Evolutionary conservation across 2,329 filamentous ascomycete genomes (phyloP).

Genomic region (Thielaviopsis euricoi): DNA sequence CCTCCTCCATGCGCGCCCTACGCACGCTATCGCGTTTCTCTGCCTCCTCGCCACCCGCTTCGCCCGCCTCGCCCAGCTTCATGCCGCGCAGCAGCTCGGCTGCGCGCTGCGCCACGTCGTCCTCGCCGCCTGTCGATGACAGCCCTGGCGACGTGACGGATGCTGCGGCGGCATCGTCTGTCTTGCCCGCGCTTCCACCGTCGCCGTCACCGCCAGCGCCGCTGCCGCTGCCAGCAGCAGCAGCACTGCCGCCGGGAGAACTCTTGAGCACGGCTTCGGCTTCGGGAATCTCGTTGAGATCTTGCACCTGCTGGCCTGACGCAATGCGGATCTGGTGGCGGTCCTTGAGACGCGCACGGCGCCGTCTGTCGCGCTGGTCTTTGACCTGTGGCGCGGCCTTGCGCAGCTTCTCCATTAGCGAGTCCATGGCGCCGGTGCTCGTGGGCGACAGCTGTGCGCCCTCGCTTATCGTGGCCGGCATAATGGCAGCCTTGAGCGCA

Average conservation of each 20-base stretch:
- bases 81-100: constrained; percentile 73
- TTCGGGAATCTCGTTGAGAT: constrained; percentile 40
- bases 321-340: constrained; percentile 78
- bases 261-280: constrained; percentile 22
- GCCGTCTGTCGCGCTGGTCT: constrained; percentile 76
- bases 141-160: constrained; percentile 27
- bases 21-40: constrained; percentile 45
- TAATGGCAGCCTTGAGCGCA: constrained; percentile 41
- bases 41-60: constrained; percentile 29
- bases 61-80: constrained; percentile 46
- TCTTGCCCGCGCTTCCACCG: no score
- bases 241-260: constrained; percentile 14
- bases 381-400: constrained; percentile 80
- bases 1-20: constrained; percentile 62
- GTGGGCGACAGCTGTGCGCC: constrained; percentile 44
- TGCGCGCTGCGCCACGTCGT: constrained; percentile 74
- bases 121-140: constrained; percentile 28
- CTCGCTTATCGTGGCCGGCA: constrained; percentile 24
- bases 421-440: constrained; percentile 87
- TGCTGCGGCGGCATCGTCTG: no score
- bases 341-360: constrained; percentile 78
- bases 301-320: constrained; percentile 75
- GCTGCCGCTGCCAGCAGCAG: constrained; percentile 15
- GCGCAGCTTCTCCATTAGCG: constrained; percentile 81
- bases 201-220: no score